Conservation (phyloP, 2,329 filamentous ascomycete species). For the Cladophialophora yegresii region DNA sequence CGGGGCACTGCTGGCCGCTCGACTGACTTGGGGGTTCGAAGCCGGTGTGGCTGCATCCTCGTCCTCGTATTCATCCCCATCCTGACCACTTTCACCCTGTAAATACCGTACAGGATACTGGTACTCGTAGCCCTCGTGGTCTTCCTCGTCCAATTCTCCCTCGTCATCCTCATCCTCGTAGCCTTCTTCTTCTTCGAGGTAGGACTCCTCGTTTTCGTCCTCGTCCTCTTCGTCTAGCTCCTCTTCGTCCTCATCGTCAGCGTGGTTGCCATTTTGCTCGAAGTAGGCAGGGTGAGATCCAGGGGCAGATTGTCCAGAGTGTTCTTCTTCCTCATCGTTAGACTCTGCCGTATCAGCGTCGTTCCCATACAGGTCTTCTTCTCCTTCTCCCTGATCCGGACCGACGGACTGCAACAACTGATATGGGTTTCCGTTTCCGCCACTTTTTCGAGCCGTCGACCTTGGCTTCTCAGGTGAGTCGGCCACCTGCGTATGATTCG, state of each 20-base stretch:
- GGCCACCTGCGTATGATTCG: neutral
- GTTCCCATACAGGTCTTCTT: conserved; percentile 6
- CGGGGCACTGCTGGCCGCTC: conserved; percentile 28
- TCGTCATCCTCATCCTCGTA: conserved; percentile 16
- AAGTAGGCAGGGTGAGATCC: neutral
- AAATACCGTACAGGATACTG: conserved; percentile 3
- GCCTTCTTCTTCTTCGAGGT: conserved; percentile 15
- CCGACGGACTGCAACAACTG: conserved; percentile 15
- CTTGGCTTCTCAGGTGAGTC: conserved; percentile 7
- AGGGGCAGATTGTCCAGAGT: neutral
- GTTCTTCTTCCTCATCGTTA: conserved; percentile 19
- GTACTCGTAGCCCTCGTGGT: conserved; percentile 8
- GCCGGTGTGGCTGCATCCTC: conserved; percentile 21
- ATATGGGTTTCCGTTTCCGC: conserved; percentile 15
- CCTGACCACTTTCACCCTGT: no score
- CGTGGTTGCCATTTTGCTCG: conserved; percentile 3
- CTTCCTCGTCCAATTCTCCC: conserved; percentile 21
- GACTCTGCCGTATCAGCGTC: neutral
- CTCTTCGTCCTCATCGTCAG: conserved; percentile 20
- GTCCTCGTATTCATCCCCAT: conserved; percentile 19
- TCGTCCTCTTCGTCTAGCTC: neutral
- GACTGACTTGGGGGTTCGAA: conserved; percentile 28
- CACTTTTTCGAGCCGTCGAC: neutral
- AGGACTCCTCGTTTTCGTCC: conserved; percentile 4
- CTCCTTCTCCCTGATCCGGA: conserved; percentile 20